phyloP scores from a whole-genome alignment of 495 filamentous ascomycete genomes.

The Aspergillus bridgeri region DNA sequence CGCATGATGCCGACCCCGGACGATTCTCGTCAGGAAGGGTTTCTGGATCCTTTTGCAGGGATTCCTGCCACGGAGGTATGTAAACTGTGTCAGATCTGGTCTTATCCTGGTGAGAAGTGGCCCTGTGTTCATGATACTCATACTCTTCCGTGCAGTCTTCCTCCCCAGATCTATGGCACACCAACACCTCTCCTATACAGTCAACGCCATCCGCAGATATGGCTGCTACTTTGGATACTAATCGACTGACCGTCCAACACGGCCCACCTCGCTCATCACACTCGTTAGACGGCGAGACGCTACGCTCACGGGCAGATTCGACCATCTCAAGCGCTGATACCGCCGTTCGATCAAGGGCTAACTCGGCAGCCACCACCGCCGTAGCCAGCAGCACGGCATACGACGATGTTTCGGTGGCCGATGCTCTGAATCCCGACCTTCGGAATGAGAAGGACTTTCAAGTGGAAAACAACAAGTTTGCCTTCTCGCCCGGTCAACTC shows the following conservation, averaged over 20 bases:
- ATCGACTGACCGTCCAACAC: slow-evolving; percentile 29
- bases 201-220: slow-evolving; percentile 24
- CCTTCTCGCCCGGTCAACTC: slow-evolving; percentile 65
- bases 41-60: slow-evolving; percentile 14
- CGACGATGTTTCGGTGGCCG: slow-evolving; percentile 45
- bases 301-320: slow-evolving; percentile 46
- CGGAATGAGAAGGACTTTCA: slow-evolving; percentile 62
- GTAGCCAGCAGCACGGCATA: slow-evolving; percentile 28
- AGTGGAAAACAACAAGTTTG: slow-evolving; percentile 65
- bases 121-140: slow-evolving; percentile 5
- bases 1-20: slow-evolving; percentile 17
- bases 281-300: slow-evolving; percentile 50
- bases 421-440: slow-evolving; percentile 64
- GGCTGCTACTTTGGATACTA: slow-evolving; percentile 24
- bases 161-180: slow-evolving; percentile 1
- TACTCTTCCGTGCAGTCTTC: slow-evolving; percentile 2
- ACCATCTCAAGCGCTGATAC: slow-evolving; percentile 44
- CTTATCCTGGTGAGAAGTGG: background rate
- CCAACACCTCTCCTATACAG: slow-evolving; percentile 5
- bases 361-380: slow-evolving; percentile 34
- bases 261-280: slow-evolving; percentile 33
- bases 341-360: slow-evolving; percentile 38
- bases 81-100: background rate
- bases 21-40: slow-evolving; percentile 8
- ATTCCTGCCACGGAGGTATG: slow-evolving; percentile 14